Conservation (phyloP, 2,329 filamentous ascomycete species). For the Pseudopyricularia javanii region DNA sequence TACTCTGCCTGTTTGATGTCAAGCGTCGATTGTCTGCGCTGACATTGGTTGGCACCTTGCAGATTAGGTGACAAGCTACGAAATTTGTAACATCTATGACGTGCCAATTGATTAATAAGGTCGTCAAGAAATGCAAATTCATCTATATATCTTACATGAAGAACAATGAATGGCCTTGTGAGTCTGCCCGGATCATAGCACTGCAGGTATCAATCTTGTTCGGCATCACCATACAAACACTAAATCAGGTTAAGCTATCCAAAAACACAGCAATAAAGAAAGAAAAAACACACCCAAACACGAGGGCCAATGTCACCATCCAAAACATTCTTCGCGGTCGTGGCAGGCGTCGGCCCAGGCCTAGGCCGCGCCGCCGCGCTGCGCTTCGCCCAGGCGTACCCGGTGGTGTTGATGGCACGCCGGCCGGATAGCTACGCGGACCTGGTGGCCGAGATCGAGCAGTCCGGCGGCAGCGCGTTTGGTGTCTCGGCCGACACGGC, state of each 20-base stretch:
- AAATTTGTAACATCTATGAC: neutral
- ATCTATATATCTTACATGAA: too few relatives aligned
- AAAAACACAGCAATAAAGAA: neutral
- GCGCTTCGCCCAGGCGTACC: constrained; percentile 52
- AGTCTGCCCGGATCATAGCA: too few relatives aligned
- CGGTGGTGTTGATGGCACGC: constrained; percentile 64
- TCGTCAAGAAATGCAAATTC: too few relatives aligned
- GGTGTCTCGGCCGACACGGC: constrained; percentile 58
- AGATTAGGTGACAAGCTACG: too few relatives aligned
- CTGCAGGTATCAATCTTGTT: too few relatives aligned
- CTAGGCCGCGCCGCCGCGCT: constrained; percentile 36
- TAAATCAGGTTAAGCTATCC: neutral
- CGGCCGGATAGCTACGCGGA: constrained; percentile 50
- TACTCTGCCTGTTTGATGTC: neutral
- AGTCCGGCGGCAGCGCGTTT: constrained; percentile 53
- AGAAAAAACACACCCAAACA: neutral
- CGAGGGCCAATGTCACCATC: constrained; percentile 7
- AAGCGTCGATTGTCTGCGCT: neutral
- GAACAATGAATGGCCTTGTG: too few relatives aligned
- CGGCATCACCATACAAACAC: neutral
- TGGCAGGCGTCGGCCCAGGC: constrained; percentile 63
- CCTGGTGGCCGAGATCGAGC: constrained; percentile 58
- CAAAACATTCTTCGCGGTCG: constrained; percentile 45
- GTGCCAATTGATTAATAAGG: too few relatives aligned
- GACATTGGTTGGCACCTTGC: neutral